Evolutionary conservation across 2,329 filamentous ascomycete genomes (phyloP), one percentile per base, ranked within the genome.

Genomic region (Phaeosphaeriaceae sp.): DNA sequence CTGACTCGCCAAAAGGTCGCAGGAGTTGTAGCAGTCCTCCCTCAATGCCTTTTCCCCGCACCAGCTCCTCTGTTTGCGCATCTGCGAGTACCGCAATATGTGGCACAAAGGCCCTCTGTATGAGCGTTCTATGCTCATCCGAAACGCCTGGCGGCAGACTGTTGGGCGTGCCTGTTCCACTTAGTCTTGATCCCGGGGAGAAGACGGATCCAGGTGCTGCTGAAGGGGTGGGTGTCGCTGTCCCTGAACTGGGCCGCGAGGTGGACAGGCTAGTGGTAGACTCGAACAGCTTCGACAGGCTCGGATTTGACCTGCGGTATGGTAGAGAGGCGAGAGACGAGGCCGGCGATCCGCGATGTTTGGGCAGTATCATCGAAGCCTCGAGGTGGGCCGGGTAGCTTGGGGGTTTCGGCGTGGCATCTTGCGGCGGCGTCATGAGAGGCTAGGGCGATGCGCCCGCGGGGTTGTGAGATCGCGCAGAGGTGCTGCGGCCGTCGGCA

Each of bases 21-120:
- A 99, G 80, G 23, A 99, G 81, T 77, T 97, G 91, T 82, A 93
- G 89, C 50, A 99, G 83, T 0, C 94, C 94, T 47, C 88, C 85
- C 42, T 87, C 83, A 66, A 98, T 92, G 0, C 96, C 96, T 79
- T 99, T 99, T 64, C 91, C 89, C 59, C 84, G 85, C 55, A 93
- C 85, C 58, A 99, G 80, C 57, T 89, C 86, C 72, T 97, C 91
- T 0, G 93, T 95, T 73, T 98, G 94, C 17, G 86, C 82, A 15
- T 94, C 97, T n/a, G 93, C 88, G 67, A 94, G 90, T 26, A 99
- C 87, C 7, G 91, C 92, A 48, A 99, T 88, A 63, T 95, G 91
- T 0, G 95, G 96, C 15, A 94, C 92, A 75, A 97, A 97, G 2
- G 93, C 90, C 59, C 90, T 89, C 54, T 96, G 83, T 46, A 98